phyloP scores from a whole-genome alignment of 805 yeast genomes.

The Yarrowia sp. region DNA sequence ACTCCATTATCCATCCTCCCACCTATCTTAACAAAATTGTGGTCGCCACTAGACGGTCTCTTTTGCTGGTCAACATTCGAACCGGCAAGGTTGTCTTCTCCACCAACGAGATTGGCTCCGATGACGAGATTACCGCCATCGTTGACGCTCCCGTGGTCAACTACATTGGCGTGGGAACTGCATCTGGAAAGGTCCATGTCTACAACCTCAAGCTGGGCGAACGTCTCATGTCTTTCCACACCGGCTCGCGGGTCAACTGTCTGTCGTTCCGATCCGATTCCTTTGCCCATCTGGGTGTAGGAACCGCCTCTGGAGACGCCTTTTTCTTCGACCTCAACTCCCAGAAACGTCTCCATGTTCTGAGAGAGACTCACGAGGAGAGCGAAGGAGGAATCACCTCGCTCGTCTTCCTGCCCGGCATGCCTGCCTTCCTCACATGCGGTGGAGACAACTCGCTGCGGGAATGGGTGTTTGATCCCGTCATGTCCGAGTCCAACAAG shows the following conservation, averaged over 20 bases:
- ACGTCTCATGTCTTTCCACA: constrained; percentile 45
- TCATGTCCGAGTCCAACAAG: constrained; percentile 52
- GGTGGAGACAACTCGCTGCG: constrained; percentile 89
- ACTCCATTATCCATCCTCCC: constrained; percentile 74
- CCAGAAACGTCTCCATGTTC: constrained; percentile 68
- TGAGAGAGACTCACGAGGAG: constrained; percentile 71
- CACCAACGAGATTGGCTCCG: constrained; percentile 44
- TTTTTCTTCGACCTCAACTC: constrained; percentile 78
- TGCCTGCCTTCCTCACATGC: constrained; percentile 80
- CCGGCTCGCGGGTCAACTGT: constrained; percentile 46
- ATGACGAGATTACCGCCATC: constrained; percentile 58
- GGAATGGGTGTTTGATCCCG: constrained; percentile 92
- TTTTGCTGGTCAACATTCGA: constrained; percentile 68
- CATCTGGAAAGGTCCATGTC: constrained; percentile 60
- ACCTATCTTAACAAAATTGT: constrained; percentile 88
- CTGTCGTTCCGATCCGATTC: constrained; percentile 91
- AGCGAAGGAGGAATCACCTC: constrained; percentile 71
- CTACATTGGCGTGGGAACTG: constrained; percentile 71
- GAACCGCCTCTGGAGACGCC: constrained; percentile 75
- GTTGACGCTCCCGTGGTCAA: constrained; percentile 87
- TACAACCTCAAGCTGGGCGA: constrained; percentile 67
- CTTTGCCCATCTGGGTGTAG: constrained; percentile 74
- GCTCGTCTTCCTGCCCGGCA: constrained; percentile 79
- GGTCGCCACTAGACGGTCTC: constrained; percentile 65
- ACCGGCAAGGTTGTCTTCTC: constrained; percentile 69